Base-by-base conservation (phyloP, 2,329 filamentous ascomycete genomes). In the Calonectria henricotiae region DNA sequence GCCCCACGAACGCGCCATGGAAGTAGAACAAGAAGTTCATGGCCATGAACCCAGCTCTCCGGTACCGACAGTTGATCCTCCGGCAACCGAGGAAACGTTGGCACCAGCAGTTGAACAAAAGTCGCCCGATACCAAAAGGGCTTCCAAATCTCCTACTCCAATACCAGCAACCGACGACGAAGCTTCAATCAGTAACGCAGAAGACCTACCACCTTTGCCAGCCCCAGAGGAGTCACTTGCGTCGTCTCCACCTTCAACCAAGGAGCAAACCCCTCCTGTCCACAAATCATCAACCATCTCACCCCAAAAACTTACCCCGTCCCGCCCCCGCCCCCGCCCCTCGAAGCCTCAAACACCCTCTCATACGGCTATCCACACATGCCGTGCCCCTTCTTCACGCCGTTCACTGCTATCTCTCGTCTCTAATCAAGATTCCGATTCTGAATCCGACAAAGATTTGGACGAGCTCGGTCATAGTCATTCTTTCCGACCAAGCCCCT, bases 371-470 rank as follows among this genome's bases (percentile, higher is more conserved):
- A 76, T 73, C 58, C 76, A 64, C 54, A 73, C 80, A 61, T 77
- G 64, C n/a, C 75, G 70, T 12, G 74, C 72, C 7, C 76, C 81
- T 1, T 81, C 79, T 3, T 79, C 80, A 55, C 78, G 77, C 30
- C 79, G 76, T 67, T 82, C 84, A 54, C 79, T 87, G 62, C 79
- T 86, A 51, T 86, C 85, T 27, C 81, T 87, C 67, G 74, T 85
- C 12, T 81, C 84, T 7, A 81, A 83, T 73, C 79, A 79, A 25
- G 84, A 85, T 63, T 83, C 84, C 27, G 83, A 85, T 35, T 81
- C 82, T 3, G 78, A 84, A 43, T 79, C 81, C 51, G 83, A 84
- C 69, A 81, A 83, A 41, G 82, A 83, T 20, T 80, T 82, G 13
- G 79, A 85, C 54, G 78, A 81, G 30, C 76, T 81, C 8, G 63